These are phyloP conservation scores for Micractinium conductrix DNA, from an alignment of 139 green algal genomes.

Conservation along the genomic window DNA sequence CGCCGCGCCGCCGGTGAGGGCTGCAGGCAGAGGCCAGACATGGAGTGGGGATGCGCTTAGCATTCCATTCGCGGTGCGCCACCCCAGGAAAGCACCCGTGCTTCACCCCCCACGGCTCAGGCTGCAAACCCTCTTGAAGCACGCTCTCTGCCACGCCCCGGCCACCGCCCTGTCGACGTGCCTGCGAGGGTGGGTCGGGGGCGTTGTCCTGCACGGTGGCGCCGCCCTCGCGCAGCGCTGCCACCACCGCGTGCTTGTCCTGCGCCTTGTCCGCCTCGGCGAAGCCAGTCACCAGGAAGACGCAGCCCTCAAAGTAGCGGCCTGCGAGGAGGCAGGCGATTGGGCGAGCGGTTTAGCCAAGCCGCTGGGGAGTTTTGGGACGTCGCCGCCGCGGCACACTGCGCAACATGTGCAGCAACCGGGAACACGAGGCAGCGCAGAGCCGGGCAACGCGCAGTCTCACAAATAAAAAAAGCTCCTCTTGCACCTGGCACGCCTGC, in stretches of 20 bases:
- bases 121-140: no score
- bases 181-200: slow-evolving; percentile 5
- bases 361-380: no score
- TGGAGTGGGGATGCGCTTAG: background rate
- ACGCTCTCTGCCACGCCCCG: no score
- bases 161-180: background rate
- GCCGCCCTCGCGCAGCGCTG: background rate
- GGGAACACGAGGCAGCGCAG: no score
- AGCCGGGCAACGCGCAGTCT: no score
- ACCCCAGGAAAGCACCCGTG: no score
- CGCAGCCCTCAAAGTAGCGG: slow-evolving; percentile 27
- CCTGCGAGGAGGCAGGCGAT: no score
- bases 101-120: background rate
- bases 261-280: background rate
- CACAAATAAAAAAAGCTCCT: no score
- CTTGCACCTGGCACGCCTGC: background rate
- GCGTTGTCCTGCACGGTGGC: background rate
- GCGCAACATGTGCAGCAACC: no score
- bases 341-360: no score
- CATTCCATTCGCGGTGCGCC: no score
- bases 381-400: no score
- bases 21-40: background rate
- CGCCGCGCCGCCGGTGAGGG: background rate
- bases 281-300: slow-evolving; percentile 30
- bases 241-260: slow-evolving; percentile 3